A percentile compares a stretch with the other conserved stretches of the same genome.
Evolutionary conservation across 805 yeast species (phyloP).

Genomic region (Metschnikowia rubicola): DNA sequence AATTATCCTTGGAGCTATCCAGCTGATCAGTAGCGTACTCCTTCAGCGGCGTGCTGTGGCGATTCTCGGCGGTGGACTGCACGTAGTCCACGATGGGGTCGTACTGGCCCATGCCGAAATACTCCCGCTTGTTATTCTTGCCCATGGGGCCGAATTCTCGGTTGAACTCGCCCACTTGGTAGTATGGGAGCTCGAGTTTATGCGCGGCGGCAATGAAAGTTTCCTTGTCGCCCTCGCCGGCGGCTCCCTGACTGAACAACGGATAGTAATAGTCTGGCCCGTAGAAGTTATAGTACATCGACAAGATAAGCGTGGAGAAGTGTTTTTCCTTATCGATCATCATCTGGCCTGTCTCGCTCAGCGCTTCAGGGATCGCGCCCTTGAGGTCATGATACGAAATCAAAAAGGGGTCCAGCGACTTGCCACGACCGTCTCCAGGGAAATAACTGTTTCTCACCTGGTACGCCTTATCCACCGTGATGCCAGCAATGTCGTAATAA

Average conservation of each 20-base stretch:
- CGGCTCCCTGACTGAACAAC: slow-evolving; percentile 39
- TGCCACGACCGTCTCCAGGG: slow-evolving; percentile 26
- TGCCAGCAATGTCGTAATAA: slow-evolving; percentile 33
- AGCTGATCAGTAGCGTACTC: slow-evolving; percentile 19
- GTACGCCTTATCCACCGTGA: slow-evolving; percentile 20
- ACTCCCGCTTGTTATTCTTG: slow-evolving; percentile 23
- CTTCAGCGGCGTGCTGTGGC: neutral
- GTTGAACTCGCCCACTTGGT: slow-evolving; percentile 35
- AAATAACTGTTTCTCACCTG: slow-evolving; percentile 28
- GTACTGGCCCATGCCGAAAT: slow-evolving; percentile 37
- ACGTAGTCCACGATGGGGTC: slow-evolving; percentile 33
- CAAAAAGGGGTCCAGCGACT: slow-evolving; percentile 7
- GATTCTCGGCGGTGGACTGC: slow-evolving; percentile 11
- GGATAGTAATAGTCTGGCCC: slow-evolving; percentile 39
- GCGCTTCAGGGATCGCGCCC: slow-evolving; percentile 35
- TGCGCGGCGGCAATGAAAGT: slow-evolving; percentile 43
- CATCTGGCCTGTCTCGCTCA: slow-evolving; percentile 40
- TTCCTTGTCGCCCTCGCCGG: slow-evolving; percentile 43
- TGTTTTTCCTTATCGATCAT: slow-evolving; percentile 34
- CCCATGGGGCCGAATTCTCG: slow-evolving; percentile 35
- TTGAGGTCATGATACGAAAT: slow-evolving; percentile 27
- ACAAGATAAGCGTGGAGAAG: slow-evolving; percentile 28
- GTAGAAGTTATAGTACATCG: slow-evolving; percentile 37
- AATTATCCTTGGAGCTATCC: slow-evolving; percentile 25
- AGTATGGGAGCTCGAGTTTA: slow-evolving; percentile 33